Evolutionary conservation across 176 grass and related monocot genomes (phyloP).

Genomic region (Cenchrus americanus): DNA sequence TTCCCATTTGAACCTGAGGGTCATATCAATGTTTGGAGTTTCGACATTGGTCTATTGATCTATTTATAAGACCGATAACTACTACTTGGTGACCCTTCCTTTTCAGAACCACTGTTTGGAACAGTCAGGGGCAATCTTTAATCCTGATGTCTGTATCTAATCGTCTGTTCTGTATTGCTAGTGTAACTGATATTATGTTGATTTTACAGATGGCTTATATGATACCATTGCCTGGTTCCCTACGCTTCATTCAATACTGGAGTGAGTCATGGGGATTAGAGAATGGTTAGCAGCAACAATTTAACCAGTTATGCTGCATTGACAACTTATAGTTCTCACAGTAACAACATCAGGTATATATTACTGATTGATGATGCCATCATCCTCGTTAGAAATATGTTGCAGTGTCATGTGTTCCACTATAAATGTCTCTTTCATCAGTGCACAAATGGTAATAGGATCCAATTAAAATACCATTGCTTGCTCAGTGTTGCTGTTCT

Average conservation of each 20-base stretch:
- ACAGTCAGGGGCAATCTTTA: background rate
- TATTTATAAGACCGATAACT: background rate
- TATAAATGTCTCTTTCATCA: slow-evolving; percentile 6
- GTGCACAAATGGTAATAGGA: background rate
- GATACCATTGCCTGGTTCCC: background rate
- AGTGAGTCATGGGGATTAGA: background rate
- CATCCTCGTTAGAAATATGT: background rate
- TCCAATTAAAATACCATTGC: background rate
- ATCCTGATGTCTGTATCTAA: background rate
- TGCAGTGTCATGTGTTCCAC: background rate
- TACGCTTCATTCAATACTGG: background rate
- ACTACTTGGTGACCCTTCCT: background rate
- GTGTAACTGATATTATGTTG: background rate
- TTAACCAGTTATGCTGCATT: slow-evolving; percentile 13
- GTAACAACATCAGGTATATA: background rate
- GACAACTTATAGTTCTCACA: background rate
- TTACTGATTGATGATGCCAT: slow-evolving; percentile 2
- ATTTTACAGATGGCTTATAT: background rate
- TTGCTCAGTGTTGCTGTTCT: background rate
- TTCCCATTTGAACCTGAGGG: background rate
- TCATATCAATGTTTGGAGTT: background rate
- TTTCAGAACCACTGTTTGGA: background rate
- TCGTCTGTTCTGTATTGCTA: background rate
- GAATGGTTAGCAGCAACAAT: slow-evolving; percentile 6
- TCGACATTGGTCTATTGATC: background rate